Evolutionary conservation across 768 basidiomycete species (phyloP), one percentile per base, ranked within the genome.

Genomic region (Leccinum boreale): DNA sequence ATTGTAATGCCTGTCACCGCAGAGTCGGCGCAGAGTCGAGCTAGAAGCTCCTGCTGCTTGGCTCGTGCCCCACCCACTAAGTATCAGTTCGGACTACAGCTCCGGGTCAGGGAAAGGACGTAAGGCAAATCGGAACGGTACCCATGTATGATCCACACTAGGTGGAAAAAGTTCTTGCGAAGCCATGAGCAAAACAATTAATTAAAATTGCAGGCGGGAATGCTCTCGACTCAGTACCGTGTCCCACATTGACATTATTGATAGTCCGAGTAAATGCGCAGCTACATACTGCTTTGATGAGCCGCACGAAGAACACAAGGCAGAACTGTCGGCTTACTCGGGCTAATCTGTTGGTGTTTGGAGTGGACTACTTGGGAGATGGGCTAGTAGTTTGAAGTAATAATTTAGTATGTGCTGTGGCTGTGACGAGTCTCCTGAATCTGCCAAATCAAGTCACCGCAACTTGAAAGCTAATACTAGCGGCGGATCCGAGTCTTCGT

Each of bases 341-440:
- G 36, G 36, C 35, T 35, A 35, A 35, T 35, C 33, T 35, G 31
- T 31, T 11, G 29, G 31, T 31, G 31, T 33, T 33, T 33, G 31
- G 31, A 14, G 12, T 36, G 15, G 35, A 36, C 35, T 35, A 8
- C 26, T 28, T 28, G 26, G 26, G 26, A 28, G 26, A 28, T 28
- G 26, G 26, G 26, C 26, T 8, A 26, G 26, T 24, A 24, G 24
- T 24, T 24, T 24, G 24, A 24, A 24, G 24, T 24, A 5, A 24
- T 24, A 24, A 24, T 24, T 24, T 24, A 24, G 24, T 24, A 14
- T 33, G 33, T 12, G 11, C n/a, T 23, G 57, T 59, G 58, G 58
- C 58, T 60, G 58, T 60, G 57, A 21, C 44, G 17, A 36, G n/a
- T 3, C 19, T 42, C 28, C 10, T 11, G 31, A 33, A 33, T 33